phyloP scores from a whole-genome alignment of 225 moss, liverwort and hornwort species.

The Rhytidiadelphus loreus region DNA sequence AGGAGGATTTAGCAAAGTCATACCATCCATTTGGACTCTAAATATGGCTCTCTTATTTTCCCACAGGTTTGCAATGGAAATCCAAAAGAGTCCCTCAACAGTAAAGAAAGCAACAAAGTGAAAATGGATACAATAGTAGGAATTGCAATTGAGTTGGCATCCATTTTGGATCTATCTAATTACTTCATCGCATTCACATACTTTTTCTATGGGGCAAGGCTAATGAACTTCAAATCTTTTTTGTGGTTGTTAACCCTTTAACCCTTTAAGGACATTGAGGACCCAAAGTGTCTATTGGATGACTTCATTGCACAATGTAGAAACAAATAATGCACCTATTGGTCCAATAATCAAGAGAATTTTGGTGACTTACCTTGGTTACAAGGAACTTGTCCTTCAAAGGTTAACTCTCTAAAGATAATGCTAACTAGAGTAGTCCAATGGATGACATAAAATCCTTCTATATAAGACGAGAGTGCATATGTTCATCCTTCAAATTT shows the following conservation, averaged over 20 bases:
- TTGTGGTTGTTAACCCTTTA: too few relatives aligned
- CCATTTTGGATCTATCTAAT: not conserved
- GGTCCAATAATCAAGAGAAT: not conserved
- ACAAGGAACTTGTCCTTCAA: fast-evolving
- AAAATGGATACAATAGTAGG: not conserved
- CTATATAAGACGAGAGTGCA: not conserved
- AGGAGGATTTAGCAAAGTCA: not conserved
- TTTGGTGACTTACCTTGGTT: not conserved
- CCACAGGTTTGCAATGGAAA: not conserved
- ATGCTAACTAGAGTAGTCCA: fast-evolving
- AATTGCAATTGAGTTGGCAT: not conserved
- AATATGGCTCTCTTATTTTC: not conserved
- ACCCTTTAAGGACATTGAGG: not conserved
- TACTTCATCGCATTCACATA: not conserved
- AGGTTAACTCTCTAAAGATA: not conserved
- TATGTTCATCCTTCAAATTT: not conserved
- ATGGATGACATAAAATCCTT: not conserved
- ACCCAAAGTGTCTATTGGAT: too few relatives aligned
- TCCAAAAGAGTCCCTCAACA: not conserved
- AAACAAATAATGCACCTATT: too few relatives aligned
- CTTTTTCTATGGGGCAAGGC: not conserved
- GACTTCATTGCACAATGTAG: not conserved
- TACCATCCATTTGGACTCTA: not conserved
- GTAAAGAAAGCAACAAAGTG: not conserved
- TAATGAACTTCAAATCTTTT: not conserved